phyloP scores from a whole-genome alignment of 257 asterid species.

The Petunia secreta region DNA sequence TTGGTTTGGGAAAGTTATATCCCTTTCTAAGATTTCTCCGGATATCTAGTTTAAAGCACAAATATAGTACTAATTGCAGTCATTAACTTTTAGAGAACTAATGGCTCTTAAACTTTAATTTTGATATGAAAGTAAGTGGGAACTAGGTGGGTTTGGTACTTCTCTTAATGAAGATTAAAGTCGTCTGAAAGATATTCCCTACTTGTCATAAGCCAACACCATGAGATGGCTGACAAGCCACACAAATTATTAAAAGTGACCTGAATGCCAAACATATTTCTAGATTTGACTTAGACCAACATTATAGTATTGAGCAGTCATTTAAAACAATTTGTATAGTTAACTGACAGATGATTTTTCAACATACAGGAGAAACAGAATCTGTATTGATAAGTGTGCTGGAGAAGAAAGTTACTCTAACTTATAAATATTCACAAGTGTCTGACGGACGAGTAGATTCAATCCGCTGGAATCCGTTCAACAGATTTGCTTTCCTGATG shows the following conservation, averaged over 20 bases:
- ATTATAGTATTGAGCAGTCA: too few relatives aligned
- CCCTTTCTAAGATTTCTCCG: background rate
- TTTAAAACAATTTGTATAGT: background rate
- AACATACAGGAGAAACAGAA: conserved; percentile 63
- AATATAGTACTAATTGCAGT: background rate
- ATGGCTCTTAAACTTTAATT: background rate
- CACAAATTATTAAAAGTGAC: background rate
- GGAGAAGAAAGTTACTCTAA: conserved; percentile 75
- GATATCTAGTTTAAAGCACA: background rate
- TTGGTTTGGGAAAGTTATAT: conserved; percentile 1
- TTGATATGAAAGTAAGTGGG: too few relatives aligned
- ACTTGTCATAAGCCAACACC: too few relatives aligned
- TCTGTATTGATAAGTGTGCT: conserved; percentile 70
- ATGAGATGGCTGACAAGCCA: background rate
- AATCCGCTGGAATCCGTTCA: conserved; percentile 35
- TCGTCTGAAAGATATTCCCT: background rate
- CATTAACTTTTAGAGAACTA: background rate
- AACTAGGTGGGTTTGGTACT: background rate
- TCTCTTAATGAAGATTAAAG: background rate
- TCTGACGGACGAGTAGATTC: conserved; percentile 34
- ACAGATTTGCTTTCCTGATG: conserved; percentile 36
- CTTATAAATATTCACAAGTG: conserved; percentile 46
- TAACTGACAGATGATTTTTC: background rate
- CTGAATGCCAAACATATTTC: background rate
- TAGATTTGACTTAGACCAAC: background rate